Base-by-base conservation (phyloP, 805 yeast genomes). In the Blastobotrys attinorum region DNA sequence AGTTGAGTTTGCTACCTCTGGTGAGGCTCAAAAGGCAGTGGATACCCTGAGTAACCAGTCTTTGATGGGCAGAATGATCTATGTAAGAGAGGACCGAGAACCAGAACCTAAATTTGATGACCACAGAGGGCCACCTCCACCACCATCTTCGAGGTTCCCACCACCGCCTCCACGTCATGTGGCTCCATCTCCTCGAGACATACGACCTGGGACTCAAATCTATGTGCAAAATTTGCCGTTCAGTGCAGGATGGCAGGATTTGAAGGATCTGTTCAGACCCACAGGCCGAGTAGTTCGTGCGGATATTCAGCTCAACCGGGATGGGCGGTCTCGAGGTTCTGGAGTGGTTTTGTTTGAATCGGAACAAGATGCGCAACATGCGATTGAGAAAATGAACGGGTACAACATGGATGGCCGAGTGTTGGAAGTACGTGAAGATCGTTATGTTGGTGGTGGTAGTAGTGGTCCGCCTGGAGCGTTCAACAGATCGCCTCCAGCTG, bases 201-300 rank as follows among this genome's bases (percentile, higher is more conserved):
- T 25, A 8, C 34, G 34, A 11, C 34, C 7, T 8, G 51, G 59
- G 32, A 54, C 49, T 18, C 55, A 83, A 60, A 71, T 87, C 33
- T 85, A 83, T 62, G 77, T 85, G 35, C 85, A 85, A 25, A 86
- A 89, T 61, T 66, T 89, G 50, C 96, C 97, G 16, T 87, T 73
- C 66, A 73, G 83, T n/a, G 69, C 76, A 34, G 78, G 75, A 51
- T 85, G 96, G 95, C 87, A 82, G 60, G 83, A 82, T 39, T 70
- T 89, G 54, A 85, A 88, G 61, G 96, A 88, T 58, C 66, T 88
- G 56, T 85, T 89, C 73, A 74, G 83, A 53, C 74, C 72, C 38
- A 80, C 76, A 47, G 97, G 96, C 23, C 73, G 69, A 41, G 84
- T 89, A n/a, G 68, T 74, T 18, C 78, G 92, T 43, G 95, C 96